A percentile compares a stretch with the other conserved stretches of the same genome.
Evolutionary conservation across 352 stramenopile genomes (phyloP).

Genomic region (Pythium monospermum): DNA sequence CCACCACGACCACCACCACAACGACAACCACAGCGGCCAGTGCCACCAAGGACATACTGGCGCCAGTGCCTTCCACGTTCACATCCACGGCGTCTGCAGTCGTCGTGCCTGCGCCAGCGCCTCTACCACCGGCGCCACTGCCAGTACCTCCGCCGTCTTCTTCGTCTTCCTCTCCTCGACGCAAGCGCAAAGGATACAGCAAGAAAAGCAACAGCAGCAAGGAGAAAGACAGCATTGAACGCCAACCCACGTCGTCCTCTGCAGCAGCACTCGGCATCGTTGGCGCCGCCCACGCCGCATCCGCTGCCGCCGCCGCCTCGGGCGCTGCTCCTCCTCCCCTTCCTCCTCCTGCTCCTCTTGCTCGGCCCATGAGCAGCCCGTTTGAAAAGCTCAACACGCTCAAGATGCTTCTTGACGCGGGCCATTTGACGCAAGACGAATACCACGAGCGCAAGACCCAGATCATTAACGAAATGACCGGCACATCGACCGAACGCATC

Average conservation of each 20-base stretch:
- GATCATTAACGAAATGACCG: constrained; percentile 87
- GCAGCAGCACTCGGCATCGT: background rate
- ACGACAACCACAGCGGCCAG: background rate
- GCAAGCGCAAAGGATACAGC: constrained; percentile 14
- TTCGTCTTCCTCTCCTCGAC: background rate
- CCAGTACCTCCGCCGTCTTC: constrained; percentile 7
- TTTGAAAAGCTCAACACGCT: constrained; percentile 87
- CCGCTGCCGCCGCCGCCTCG: background rate
- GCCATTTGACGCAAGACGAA: constrained; percentile 70
- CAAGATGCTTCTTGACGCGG: constrained; percentile 80
- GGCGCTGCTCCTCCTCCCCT: background rate
- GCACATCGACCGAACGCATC: constrained; percentile 62
- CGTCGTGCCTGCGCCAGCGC: constrained; percentile 4
- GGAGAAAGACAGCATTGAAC: constrained; percentile 12
- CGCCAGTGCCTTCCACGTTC: no score
- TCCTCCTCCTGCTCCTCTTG: background rate
- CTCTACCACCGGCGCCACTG: background rate
- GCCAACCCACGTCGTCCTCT: constrained; percentile 2
- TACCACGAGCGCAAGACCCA: constrained; percentile 82
- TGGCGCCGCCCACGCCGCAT: background rate
- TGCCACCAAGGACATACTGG: background rate
- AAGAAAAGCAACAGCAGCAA: constrained; percentile 13
- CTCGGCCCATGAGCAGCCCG: constrained; percentile 23
- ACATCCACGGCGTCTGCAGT: background rate
- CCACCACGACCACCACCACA: background rate